Conservation (phyloP, 2,329 filamentous ascomycete genomes). For the Colletotrichum phormii region DNA sequence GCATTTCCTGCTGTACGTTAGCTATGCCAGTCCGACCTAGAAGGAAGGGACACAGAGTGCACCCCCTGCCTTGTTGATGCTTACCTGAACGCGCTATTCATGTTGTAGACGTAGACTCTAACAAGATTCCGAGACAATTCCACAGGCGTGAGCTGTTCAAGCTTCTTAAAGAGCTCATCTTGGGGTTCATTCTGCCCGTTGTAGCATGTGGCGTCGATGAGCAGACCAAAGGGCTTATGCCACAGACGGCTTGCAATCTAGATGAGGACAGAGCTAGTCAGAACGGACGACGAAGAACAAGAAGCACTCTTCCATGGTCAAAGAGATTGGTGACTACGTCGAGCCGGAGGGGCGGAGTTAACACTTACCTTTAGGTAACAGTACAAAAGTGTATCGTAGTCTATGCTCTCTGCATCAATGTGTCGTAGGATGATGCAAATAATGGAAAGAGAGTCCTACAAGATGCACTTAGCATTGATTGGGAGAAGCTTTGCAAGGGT, state of each 20-base stretch:
- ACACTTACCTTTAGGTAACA: conserved; percentile 72
- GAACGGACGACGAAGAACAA: background rate
- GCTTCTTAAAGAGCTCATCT: conserved; percentile 73
- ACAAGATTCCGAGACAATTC: conserved; percentile 70
- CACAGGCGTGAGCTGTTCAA: conserved; percentile 71
- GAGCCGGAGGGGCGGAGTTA: background rate
- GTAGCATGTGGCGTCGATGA: conserved; percentile 78
- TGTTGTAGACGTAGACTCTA: conserved; percentile 77
- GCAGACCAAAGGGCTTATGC: conserved; percentile 75
- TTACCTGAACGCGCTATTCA: conserved; percentile 76
- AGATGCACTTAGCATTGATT: conserved; percentile 2
- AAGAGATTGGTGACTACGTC: background rate
- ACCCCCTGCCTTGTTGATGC: conserved; percentile 37
- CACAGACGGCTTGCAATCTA: conserved; percentile 77
- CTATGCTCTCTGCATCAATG: conserved; percentile 73
- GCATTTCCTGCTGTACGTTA: conserved; percentile 61
- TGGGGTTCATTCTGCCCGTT: conserved; percentile 74
- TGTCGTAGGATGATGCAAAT: conserved; percentile 77
- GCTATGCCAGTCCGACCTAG: background rate
- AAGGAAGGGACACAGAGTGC: background rate
- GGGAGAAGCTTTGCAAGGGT: background rate
- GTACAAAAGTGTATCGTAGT: conserved; percentile 74
- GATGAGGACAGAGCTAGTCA: background rate
- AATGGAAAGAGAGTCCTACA: conserved; percentile 72
- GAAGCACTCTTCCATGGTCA: background rate